Conservation (phyloP, 306 rosid genomes). For the Citrullus colocynthis region DNA sequence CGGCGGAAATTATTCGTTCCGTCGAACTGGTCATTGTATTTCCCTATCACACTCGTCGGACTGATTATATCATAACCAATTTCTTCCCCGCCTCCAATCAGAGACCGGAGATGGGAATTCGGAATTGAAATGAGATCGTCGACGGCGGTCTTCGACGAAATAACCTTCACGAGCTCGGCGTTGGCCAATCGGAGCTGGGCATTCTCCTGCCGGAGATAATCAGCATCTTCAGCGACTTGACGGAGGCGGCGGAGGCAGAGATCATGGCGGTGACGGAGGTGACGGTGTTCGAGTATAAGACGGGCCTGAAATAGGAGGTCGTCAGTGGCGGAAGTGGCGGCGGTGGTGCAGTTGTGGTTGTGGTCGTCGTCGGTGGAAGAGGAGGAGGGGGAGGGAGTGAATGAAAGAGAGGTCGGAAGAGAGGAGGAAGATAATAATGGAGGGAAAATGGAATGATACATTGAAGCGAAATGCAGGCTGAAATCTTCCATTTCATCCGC, state of each 20-base stretch:
- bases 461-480: conserved; percentile 18
- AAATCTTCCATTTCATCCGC: conserved; percentile 6
- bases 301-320: conserved; percentile 31
- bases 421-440: conserved; percentile 12
- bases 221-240: conserved; percentile 17
- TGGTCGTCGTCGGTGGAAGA: conserved; percentile 10
- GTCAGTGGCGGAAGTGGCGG: conserved; percentile 9
- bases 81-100: conserved; percentile 22
- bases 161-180: conserved; percentile 23
- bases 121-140: conserved; percentile 17
- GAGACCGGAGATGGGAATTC: not conserved
- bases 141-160: conserved; percentile 21
- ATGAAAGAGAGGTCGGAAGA: conserved; percentile 22
- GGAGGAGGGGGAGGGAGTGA: conserved; percentile 35
- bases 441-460: conserved; percentile 27
- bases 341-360: not conserved
- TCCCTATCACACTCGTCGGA: conserved; percentile 30
- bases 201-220: conserved; percentile 26
- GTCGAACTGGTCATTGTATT: conserved; percentile 17
- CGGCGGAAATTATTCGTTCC: conserved; percentile 3
- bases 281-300: conserved; percentile 23
- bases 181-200: conserved; percentile 29
- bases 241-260: conserved; percentile 23
- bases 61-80: conserved; percentile 15
- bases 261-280: conserved; percentile 18